These are phyloP conservation scores for Colletotrichum noveboracense DNA, from an alignment of 2,329 filamentous ascomycete species.

Conservation along the genomic window DNA sequence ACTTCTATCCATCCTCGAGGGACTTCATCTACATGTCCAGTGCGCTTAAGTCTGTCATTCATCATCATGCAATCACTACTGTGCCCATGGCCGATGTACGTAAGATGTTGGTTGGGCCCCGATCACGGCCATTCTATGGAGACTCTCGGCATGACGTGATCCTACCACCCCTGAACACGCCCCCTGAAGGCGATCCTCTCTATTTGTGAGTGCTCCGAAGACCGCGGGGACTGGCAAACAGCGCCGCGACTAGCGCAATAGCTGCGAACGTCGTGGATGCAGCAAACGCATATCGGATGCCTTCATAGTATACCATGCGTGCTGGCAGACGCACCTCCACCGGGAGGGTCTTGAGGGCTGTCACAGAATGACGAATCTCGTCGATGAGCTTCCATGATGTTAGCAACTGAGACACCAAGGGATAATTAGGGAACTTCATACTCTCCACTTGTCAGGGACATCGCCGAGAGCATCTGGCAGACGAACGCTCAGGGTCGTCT, in stretches of 20 bases:
- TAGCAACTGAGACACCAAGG: not conserved
- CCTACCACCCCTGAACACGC: not conserved
- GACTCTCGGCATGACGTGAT: not conserved
- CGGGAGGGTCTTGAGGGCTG: conserved; percentile 58
- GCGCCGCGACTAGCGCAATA: conserved; percentile 42
- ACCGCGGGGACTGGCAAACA: conserved; percentile 32
- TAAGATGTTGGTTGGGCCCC: not conserved
- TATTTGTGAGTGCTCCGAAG: conserved; percentile 35
- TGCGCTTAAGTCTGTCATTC: not conserved
- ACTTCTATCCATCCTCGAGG: not conserved
- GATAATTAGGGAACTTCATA: conserved; percentile 39
- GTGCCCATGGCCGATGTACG: accelerated
- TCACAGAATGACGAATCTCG: conserved; percentile 65
- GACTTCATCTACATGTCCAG: not conserved
- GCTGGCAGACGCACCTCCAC: conserved; percentile 61
- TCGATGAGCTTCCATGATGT: conserved; percentile 59
- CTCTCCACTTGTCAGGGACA: conserved; percentile 62
- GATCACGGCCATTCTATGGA: not conserved
- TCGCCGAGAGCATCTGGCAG: conserved; percentile 58
- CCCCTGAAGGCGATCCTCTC: not conserved
- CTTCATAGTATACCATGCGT: conserved; percentile 64
- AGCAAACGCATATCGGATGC: conserved; percentile 60
- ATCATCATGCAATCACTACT: not conserved
- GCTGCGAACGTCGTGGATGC: conserved; percentile 57
- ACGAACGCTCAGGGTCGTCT: conserved; percentile 62